phyloP scores from a whole-genome alignment of 1,284 basidiomycete genomes.

The Papiliotrema nemorosa region DNA sequence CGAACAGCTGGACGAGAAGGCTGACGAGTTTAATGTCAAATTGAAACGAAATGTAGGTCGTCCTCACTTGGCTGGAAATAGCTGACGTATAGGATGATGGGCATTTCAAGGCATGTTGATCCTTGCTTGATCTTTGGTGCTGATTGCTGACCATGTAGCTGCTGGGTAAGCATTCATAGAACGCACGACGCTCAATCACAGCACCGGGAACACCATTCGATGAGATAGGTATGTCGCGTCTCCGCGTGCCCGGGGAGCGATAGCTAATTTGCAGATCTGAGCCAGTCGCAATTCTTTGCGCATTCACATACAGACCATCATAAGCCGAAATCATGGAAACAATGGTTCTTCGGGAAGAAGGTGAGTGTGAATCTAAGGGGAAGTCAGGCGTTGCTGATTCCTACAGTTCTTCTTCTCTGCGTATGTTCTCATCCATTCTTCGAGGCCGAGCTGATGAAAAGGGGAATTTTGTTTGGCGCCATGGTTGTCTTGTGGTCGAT shows the following conservation, averaged over 20 bases:
- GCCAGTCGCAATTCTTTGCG: conserved; percentile 26
- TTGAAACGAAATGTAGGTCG: conserved; percentile 35
- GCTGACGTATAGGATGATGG: conserved; percentile 23
- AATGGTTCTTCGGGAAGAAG: conserved; percentile 27
- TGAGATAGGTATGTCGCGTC: conserved; percentile 35
- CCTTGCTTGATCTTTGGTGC: too few relatives aligned
- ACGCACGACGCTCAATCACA: conserved; percentile 1
- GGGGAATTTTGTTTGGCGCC: conserved; percentile 25
- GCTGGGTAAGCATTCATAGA: conserved; percentile 14
- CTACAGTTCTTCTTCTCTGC: background rate
- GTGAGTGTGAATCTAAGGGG: conserved; percentile 6
- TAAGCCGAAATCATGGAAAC: conserved; percentile 15
- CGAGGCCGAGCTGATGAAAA: conserved; percentile 3
- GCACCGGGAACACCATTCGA: conserved; percentile 49
- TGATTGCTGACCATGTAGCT: conserved; percentile 12
- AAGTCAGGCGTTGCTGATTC: background rate
- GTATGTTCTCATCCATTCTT: background rate
- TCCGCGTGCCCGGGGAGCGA: background rate
- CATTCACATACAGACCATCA: conserved; percentile 7
- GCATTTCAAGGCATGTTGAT: conserved; percentile 26
- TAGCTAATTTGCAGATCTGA: conserved; percentile 23
- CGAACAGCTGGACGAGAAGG: conserved; percentile 19
- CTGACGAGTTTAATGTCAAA: conserved; percentile 37
- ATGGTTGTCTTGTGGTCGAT: conserved; percentile 17
- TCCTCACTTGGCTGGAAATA: background rate